phyloP scores from a whole-genome alignment of 768 basidiomycete genomes.

The Tulasnella sp. region DNA sequence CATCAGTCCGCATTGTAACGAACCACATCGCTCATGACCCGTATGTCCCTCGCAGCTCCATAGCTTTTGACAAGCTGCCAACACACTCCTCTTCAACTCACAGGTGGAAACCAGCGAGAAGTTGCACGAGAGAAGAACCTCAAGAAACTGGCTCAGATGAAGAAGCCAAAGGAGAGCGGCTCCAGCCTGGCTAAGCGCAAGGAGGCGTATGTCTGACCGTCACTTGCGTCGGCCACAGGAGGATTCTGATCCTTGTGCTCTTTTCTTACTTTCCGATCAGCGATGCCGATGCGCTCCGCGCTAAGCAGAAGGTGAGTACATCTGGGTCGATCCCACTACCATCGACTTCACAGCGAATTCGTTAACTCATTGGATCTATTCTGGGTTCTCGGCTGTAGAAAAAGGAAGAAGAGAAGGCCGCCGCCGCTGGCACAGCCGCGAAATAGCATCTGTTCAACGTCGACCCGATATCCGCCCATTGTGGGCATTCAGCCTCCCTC shows the following conservation, averaged over 20 bases:
- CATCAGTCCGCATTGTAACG: background rate
- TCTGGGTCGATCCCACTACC: no score
- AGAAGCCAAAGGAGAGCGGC: slow-evolving; percentile 26
- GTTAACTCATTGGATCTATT: background rate
- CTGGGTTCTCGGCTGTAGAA: background rate
- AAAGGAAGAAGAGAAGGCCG: slow-evolving; percentile 22
- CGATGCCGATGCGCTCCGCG: slow-evolving; percentile 19
- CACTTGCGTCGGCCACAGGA: background rate
- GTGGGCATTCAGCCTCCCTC: background rate
- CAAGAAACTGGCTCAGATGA: slow-evolving; percentile 25
- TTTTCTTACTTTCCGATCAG: background rate
- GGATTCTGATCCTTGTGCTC: background rate
- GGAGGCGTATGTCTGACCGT: slow-evolving; percentile 24
- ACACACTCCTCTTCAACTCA: background rate
- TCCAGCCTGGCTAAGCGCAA: slow-evolving; percentile 27
- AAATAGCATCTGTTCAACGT: background rate
- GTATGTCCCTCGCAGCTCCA: no score
- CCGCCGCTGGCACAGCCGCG: background rate
- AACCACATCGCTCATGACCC: background rate
- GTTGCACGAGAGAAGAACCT: slow-evolving; percentile 29
- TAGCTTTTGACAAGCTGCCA: background rate
- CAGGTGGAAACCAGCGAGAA: slow-evolving; percentile 30
- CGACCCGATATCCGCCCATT: background rate
- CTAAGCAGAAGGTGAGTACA: slow-evolving; percentile 25
- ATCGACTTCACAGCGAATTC: no score